Conservation (phyloP, 2,329 filamentous ascomycete species). For the Hypomyces rosellus region DNA sequence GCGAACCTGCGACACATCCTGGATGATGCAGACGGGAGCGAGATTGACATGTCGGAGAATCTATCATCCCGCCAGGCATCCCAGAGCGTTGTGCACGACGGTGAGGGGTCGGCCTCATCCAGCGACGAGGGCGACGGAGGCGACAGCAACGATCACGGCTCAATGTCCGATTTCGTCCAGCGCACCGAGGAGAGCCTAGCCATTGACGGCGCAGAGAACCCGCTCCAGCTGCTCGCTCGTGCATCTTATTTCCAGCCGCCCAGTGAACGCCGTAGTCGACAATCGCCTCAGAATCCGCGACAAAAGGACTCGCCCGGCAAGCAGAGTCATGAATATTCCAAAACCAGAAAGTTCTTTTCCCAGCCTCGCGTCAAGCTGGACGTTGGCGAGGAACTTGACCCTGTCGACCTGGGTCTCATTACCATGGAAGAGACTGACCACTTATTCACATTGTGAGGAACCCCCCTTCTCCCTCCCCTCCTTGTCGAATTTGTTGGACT, state of each 20-base stretch:
- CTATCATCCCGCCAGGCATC: slow-evolving; percentile 20
- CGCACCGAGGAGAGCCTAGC: slow-evolving; percentile 47
- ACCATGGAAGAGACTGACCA: slow-evolving; percentile 58
- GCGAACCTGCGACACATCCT: slow-evolving; percentile 37
- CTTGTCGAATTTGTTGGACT: not conserved
- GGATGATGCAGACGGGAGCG: slow-evolving; percentile 19
- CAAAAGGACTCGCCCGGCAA: slow-evolving; percentile 5
- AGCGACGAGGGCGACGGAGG: slow-evolving; percentile 25
- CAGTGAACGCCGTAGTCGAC: slow-evolving; percentile 26
- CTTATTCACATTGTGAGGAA: slow-evolving; percentile 57
- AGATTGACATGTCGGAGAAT: slow-evolving; percentile 12
- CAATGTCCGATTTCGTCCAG: slow-evolving; percentile 22
- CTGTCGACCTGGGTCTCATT: slow-evolving; percentile 63
- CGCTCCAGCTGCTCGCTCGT: slow-evolving; percentile 64
- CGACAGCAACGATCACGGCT: slow-evolving; percentile 22
- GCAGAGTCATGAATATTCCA: slow-evolving; percentile 20
- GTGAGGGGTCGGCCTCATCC: slow-evolving; percentile 27
- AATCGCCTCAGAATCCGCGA: slow-evolving; percentile 19
- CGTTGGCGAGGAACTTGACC: slow-evolving; percentile 57
- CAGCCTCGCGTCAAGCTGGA: slow-evolving; percentile 58
- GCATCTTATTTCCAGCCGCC: slow-evolving; percentile 63
- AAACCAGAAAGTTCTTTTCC: slow-evolving; percentile 60
- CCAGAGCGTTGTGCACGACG: slow-evolving; percentile 26
- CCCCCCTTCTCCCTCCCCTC: not conserved
- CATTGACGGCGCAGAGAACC: slow-evolving; percentile 69